Evolutionary conservation across 1,139 yeast species (phyloP).

Genomic region (Yamadazyma membranifaciens): DNA sequence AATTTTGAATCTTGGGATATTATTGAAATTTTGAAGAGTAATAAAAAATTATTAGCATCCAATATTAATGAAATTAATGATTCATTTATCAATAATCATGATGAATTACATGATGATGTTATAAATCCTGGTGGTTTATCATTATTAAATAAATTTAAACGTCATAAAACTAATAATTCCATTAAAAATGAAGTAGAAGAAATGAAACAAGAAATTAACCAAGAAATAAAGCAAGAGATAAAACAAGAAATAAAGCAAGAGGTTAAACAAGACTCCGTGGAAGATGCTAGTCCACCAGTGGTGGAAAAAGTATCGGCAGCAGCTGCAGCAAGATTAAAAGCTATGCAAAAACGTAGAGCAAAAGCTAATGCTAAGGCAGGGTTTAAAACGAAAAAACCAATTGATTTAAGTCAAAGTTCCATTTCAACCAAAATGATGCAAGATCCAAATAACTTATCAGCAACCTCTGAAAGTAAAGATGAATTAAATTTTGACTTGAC

Average conservation of each 20-base stretch:
- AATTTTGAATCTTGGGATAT: conserved; percentile 65
- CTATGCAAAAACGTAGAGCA: conserved; percentile 91
- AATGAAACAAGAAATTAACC: conserved; percentile 10
- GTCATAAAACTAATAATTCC: conserved; percentile 28
- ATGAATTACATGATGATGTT: conserved; percentile 22
- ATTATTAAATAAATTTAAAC: conserved; percentile 34
- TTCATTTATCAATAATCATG: conserved; percentile 11
- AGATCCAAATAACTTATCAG: conserved; percentile 21
- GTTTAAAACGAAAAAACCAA: conserved; percentile 50
- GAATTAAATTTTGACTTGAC: conserved; percentile 53
- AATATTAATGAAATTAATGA: conserved; percentile 48
- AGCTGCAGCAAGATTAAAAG: conserved; percentile 79
- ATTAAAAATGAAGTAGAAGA: conserved; percentile 15
- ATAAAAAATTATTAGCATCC: conserved; percentile 69
- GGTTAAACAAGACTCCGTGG: conserved; percentile 11
- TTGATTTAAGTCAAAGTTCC: conserved; percentile 78
- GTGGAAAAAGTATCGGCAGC: conserved; percentile 24
- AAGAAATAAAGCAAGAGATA: conserved; percentile 12
- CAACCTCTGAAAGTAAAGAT: conserved; percentile 16
- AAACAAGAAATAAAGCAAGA: conserved; percentile 12
- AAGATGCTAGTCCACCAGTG: conserved; percentile 8
- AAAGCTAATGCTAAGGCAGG: conserved; percentile 72
- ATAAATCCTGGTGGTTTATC: conserved; percentile 17
- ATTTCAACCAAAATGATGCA: conserved; percentile 60
- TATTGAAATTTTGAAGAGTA: conserved; percentile 62